A percentile compares a stretch with the other conserved stretches of the same genome.
phyloP scores from a whole-genome alignment of 176 grass and related monocot genomes.

The Alopecurus myosuroides region DNA sequence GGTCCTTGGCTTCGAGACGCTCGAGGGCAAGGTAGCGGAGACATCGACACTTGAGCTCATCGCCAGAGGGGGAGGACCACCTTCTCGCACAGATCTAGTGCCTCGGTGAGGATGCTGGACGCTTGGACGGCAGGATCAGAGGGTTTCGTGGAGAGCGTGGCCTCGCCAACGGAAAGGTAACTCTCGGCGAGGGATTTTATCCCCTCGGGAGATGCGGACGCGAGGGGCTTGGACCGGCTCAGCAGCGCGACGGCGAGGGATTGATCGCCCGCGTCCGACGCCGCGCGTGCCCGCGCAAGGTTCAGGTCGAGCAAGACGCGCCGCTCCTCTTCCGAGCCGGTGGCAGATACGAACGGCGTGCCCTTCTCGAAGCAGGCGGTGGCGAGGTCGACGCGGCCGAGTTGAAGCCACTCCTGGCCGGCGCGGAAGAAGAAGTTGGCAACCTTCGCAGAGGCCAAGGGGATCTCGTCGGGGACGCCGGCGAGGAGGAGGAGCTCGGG shows the following conservation, averaged over 20 bases:
- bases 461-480: conserved; percentile 42
- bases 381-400: conserved; percentile 63
- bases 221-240: conserved; percentile 67
- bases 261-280: conserved; percentile 50
- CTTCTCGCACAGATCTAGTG: conserved; percentile 89
- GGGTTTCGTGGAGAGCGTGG: conserved; percentile 41
- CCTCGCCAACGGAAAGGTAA: conserved; percentile 61
- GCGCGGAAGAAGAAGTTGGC: conserved; percentile 74
- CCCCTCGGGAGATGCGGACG: conserved; percentile 33
- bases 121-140: conserved; percentile 41
- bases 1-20: conserved; percentile 57
- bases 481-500: conserved; percentile 68
- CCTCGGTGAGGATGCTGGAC: conserved; percentile 73
- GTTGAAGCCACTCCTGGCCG: conserved; percentile 71
- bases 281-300: conserved; percentile 58
- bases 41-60: conserved; percentile 51
- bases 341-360: conserved; percentile 56
- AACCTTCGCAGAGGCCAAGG: conserved; percentile 52
- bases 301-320: conserved; percentile 54
- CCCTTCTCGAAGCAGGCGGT: conserved; percentile 89
- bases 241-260: conserved; percentile 76
- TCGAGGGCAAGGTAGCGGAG: conserved; percentile 78
- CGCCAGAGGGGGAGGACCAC: conserved; percentile 30
- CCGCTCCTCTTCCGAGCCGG: conserved; percentile 39
- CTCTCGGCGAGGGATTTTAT: conserved; percentile 57